Evolutionary conservation across 441 rosid species (phyloP).

Genomic region (Raphanus hybrid): DNA sequence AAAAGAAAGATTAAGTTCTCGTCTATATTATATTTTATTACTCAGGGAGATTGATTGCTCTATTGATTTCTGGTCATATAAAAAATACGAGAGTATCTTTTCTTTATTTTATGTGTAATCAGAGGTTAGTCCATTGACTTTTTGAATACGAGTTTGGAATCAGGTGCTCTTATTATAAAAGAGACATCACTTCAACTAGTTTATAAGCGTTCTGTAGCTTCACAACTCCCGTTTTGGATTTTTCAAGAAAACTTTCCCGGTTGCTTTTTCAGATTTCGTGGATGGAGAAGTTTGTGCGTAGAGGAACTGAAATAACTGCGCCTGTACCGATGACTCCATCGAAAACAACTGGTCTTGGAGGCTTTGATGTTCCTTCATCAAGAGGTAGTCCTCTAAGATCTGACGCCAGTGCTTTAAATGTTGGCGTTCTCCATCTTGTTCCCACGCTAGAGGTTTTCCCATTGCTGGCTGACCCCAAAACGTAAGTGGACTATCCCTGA

Average conservation of each 20-base stretch:
- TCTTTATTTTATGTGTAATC: conserved; percentile 4
- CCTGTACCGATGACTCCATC: conserved; percentile 98
- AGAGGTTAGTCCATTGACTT: neutral
- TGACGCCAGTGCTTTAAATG: conserved; percentile 94
- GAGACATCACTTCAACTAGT: conserved; percentile 18
- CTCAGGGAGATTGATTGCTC: neutral
- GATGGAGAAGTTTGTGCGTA: conserved; percentile 97
- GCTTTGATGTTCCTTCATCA: conserved; percentile 97
- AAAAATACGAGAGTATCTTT: neutral
- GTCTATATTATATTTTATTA: neutral
- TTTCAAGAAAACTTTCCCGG: no score
- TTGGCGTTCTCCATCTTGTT: conserved; percentile 98
- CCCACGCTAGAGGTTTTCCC: conserved; percentile 97
- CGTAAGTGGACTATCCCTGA: conserved; percentile 52
- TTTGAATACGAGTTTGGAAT: conserved; percentile 24
- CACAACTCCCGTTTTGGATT: no score
- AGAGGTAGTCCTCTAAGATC: conserved; percentile 88
- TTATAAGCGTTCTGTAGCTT: conserved; percentile 17
- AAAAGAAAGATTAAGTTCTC: conserved; percentile 16
- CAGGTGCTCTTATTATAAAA: conserved; percentile 34
- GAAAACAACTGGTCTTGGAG: conserved; percentile 99
- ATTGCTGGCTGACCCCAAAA: conserved; percentile 77
- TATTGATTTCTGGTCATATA: conserved; percentile 6
- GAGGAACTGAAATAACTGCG: conserved; percentile 96
- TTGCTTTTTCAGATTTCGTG: conserved; percentile 65